These are phyloP conservation scores for Cladosporium halotolerans DNA, from an alignment of 2,329 filamentous ascomycete species.

Conservation along the genomic window DNA sequence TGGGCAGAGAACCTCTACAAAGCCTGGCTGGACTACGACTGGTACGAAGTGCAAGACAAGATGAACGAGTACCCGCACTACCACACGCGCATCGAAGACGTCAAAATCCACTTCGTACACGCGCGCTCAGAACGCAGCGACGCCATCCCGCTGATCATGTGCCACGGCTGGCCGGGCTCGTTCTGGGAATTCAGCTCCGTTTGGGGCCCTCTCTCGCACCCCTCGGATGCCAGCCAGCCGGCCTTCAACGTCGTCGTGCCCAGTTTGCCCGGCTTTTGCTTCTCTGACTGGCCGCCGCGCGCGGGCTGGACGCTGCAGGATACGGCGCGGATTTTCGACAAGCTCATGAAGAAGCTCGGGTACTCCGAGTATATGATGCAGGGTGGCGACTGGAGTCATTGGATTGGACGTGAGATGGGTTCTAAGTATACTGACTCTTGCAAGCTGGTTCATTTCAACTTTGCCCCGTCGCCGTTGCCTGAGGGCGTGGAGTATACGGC, in stretches of 20 bases:
- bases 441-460: slow-evolving; percentile 38
- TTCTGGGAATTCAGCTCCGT: slow-evolving; percentile 41
- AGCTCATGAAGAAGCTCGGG: slow-evolving; percentile 36
- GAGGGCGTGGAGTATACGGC: slow-evolving; percentile 27
- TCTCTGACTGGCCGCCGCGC: slow-evolving; percentile 33
- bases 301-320: slow-evolving; percentile 33
- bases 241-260: slow-evolving; percentile 55
- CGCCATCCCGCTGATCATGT: slow-evolving; percentile 37
- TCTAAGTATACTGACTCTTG: slow-evolving; percentile 31
- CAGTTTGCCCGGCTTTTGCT: slow-evolving; percentile 50
- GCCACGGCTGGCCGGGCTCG: slow-evolving; percentile 42
- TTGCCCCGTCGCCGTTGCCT: slow-evolving; percentile 34
- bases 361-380: slow-evolving; percentile 36
- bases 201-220: slow-evolving; percentile 30
- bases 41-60: slow-evolving; percentile 27
- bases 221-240: slow-evolving; percentile 21
- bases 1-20: slow-evolving; percentile 32
- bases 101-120: slow-evolving; percentile 38
- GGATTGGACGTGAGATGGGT: slow-evolving; percentile 35
- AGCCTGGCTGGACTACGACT: slow-evolving; percentile 32
- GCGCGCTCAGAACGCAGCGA: slow-evolving; percentile 27
- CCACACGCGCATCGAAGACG: slow-evolving; percentile 30
- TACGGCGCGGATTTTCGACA: slow-evolving; percentile 34
- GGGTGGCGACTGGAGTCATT: slow-evolving; percentile 39
- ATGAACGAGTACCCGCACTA: slow-evolving; percentile 33